Conservation (phyloP, 768 basidiomycete species). For the Mrakia blollopis region DNA sequence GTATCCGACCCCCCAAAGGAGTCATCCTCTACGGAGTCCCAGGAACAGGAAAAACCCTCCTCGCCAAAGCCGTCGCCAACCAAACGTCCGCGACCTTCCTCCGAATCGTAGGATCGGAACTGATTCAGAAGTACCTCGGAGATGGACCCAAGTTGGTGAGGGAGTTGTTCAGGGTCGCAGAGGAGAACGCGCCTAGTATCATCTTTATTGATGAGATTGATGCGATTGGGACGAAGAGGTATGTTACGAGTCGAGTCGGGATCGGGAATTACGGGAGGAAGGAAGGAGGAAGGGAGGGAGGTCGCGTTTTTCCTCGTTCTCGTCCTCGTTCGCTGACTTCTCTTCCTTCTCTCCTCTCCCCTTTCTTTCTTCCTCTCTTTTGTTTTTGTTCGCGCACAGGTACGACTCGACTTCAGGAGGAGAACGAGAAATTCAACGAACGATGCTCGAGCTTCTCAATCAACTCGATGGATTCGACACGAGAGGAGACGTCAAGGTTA, state of each 20-base stretch:
- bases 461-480: slow-evolving; percentile 99
- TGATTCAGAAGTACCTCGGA: slow-evolving; percentile 98
- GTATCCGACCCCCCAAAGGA: slow-evolving; percentile 98
- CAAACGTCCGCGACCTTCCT: slow-evolving; percentile 98
- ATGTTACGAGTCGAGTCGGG: slow-evolving; percentile 36
- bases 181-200: slow-evolving; percentile 96
- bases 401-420: slow-evolving; percentile 99
- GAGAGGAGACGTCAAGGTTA: slow-evolving; percentile 98
- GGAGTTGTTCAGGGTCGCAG: slow-evolving; percentile 92
- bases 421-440: slow-evolving; percentile 97
- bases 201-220: slow-evolving; percentile 99
- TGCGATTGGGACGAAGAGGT: slow-evolving; percentile 97
- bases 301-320: too few relatives aligned
- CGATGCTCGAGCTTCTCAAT: slow-evolving; percentile 97
- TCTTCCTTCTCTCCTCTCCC: background rate
- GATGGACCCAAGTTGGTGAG: slow-evolving; percentile 97
- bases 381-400: slow-evolving; percentile 46
- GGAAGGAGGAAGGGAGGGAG: background rate
- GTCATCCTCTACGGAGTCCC: slow-evolving; percentile 98
- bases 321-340: background rate
- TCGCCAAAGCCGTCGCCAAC: slow-evolving; percentile 96
- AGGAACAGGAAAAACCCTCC: slow-evolving; percentile 94
- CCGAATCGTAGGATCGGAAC: slow-evolving; percentile 92
- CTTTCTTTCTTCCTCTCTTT: too few relatives aligned
- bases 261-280: background rate